Evolutionary conservation across 176 grass and related monocot species (phyloP).

Genomic region (Pontederia crassipes): DNA sequence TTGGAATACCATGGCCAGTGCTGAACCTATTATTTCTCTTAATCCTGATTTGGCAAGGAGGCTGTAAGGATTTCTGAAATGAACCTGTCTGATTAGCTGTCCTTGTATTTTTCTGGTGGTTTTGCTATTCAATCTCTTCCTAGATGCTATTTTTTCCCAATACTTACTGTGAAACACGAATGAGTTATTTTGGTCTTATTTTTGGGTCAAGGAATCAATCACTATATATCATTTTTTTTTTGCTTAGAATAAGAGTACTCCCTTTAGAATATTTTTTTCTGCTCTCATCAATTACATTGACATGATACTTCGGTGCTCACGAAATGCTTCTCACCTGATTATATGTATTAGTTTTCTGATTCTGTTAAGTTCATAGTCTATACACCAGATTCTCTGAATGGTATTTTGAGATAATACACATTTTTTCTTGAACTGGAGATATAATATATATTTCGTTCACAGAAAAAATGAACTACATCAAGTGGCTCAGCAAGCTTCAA

Average conservation of each 20-base stretch:
- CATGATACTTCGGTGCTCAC: too few species aligned
- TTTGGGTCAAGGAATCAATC: background rate
- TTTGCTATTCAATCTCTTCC: too few species aligned
- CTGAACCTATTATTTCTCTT: too few species aligned
- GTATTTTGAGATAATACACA: background rate
- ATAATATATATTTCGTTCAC: slow-evolving; percentile 12
- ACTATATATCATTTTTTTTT: too few species aligned
- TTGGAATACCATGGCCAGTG: too few species aligned
- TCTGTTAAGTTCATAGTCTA: too few species aligned
- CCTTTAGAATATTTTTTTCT: background rate
- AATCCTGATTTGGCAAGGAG: too few species aligned
- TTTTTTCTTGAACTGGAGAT: background rate
- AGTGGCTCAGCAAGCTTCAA: slow-evolving; percentile 93
- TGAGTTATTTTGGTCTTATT: background rate
- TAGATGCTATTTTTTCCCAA: too few species aligned
- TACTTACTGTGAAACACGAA: too few species aligned
- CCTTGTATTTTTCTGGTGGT: too few species aligned
- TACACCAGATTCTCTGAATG: background rate
- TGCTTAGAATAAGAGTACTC: background rate
- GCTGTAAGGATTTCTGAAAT: too few species aligned
- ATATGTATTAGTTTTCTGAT: background rate
- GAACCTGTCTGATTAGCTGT: too few species aligned
- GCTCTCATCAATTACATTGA: background rate
- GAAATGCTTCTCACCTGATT: background rate
- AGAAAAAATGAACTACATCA: slow-evolving; percentile 99